Evolutionary conservation across 2,329 filamentous ascomycete species (phyloP).

Genomic region (Purpureocillium lavendulum): DNA sequence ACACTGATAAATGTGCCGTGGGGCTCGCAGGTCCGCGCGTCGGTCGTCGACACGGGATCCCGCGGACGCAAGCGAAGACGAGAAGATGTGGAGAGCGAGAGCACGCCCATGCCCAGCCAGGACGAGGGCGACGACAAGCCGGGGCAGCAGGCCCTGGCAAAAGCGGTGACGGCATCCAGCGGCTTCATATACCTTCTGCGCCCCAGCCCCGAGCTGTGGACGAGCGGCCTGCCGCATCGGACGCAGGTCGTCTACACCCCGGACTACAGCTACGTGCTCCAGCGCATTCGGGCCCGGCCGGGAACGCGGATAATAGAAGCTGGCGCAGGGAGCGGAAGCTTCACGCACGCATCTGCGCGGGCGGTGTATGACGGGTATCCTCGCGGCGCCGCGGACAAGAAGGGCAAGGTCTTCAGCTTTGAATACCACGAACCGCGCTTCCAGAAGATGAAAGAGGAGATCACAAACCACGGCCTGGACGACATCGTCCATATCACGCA

Average conservation of each 20-base stretch:
- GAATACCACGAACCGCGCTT: conserved; percentile 72
- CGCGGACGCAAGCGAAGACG: conserved; percentile 62
- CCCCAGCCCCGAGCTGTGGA: conserved; percentile 78
- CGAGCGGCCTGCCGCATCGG: conserved; percentile 67
- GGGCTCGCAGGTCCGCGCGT: conserved; percentile 88
- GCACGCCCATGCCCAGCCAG: conserved; percentile 24
- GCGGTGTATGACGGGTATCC: conserved; percentile 70
- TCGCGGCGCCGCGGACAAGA: conserved; percentile 28
- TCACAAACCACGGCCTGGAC: conserved; percentile 58
- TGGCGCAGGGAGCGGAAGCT: conserved; percentile 74
- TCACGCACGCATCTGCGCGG: conserved; percentile 69
- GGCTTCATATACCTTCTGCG: conserved; percentile 74
- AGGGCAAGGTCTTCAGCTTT: conserved; percentile 71
- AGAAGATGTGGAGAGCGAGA: conserved; percentile 33
- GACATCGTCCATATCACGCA: conserved; percentile 64
- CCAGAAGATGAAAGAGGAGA: conserved; percentile 59
- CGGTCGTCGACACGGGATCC: conserved; percentile 85
- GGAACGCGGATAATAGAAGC: conserved; percentile 71
- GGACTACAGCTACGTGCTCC: conserved; percentile 78
- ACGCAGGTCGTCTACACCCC: conserved; percentile 84
- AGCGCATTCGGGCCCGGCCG: conserved; percentile 65
- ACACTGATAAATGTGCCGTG: conserved; percentile 72
- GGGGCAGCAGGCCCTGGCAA: conserved; percentile 30
- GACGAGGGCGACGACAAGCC: conserved; percentile 23
- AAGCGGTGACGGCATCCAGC: conserved; percentile 45